These are phyloP conservation scores for Euphorbia schlechtendalii DNA, from an alignment of 441 rosid species.

Conservation along the genomic window DNA sequence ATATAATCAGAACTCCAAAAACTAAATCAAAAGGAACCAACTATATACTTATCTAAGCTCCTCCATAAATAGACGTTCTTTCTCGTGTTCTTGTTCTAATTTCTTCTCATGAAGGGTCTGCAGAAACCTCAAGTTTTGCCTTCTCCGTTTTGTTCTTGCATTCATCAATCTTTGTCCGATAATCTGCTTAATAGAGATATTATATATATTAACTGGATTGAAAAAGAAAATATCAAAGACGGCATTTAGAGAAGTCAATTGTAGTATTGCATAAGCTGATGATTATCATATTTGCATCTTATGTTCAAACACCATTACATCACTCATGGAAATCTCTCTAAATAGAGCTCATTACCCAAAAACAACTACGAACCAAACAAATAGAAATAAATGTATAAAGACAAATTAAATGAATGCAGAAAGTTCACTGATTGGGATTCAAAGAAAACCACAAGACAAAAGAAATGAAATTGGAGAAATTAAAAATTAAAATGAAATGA, in stretches of 20 bases:
- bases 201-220: neutral
- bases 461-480: neutral
- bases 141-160: conserved; percentile 55
- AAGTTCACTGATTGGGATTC: neutral
- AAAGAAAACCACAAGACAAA: neutral
- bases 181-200: conserved; percentile 26
- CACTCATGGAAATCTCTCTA: neutral
- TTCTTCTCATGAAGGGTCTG: conserved; percentile 40
- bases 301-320: neutral
- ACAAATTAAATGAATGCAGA: neutral
- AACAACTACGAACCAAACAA: neutral
- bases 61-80: conserved; percentile 35
- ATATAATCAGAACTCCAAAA: neutral
- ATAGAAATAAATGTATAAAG: too few species aligned
- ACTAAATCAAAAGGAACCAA: neutral
- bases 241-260: neutral
- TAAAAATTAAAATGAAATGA: neutral
- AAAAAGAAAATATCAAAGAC: neutral
- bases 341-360: neutral
- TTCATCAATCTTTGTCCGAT: conserved; percentile 40
- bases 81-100: conserved; percentile 38
- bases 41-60: conserved; percentile 56
- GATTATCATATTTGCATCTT: neutral
- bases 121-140: conserved; percentile 35
- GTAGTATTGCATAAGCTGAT: neutral